Evolutionary conservation across 2,329 filamentous ascomycete species (phyloP).

Genomic region (Trichoderma harzianum): DNA sequence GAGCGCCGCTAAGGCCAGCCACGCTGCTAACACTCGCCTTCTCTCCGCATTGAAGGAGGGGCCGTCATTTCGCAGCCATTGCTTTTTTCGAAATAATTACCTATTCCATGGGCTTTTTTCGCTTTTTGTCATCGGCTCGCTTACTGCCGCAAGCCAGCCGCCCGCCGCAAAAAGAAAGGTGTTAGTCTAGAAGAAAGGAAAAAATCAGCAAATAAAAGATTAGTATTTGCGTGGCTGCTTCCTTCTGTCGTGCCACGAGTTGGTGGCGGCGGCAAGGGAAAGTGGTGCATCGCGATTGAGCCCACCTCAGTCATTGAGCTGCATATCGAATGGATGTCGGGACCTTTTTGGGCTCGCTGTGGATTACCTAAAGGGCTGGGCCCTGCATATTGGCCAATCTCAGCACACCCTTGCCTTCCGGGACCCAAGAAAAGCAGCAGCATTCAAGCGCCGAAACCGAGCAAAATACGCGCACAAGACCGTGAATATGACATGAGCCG

Average conservation of each 20-base stretch:
- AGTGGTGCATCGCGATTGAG: background rate
- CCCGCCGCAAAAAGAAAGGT: background rate
- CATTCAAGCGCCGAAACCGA: background rate
- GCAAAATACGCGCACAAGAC: background rate
- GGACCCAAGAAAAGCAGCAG: background rate
- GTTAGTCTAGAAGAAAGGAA: background rate
- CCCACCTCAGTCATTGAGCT: background rate
- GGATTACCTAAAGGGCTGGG: constrained; percentile 12
- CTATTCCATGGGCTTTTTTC: background rate
- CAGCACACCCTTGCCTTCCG: background rate
- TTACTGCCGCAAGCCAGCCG: constrained; percentile 5
- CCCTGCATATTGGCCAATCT: constrained; percentile 6
- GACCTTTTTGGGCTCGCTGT: background rate
- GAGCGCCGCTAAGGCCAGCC: constrained; percentile 14
- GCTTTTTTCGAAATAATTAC: background rate
- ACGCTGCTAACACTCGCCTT: background rate
- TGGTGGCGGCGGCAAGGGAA: background rate
- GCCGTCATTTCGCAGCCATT: background rate
- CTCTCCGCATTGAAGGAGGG: constrained; percentile 10
- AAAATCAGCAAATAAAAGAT: background rate
- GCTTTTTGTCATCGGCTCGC: background rate
- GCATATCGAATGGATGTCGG: background rate
- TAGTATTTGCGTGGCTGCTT: background rate
- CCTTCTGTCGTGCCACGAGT: background rate
- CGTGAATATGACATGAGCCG: background rate